Conservation (phyloP, 2,329 filamentous ascomycete species). For the Chrysoporthe puriensis region DNA sequence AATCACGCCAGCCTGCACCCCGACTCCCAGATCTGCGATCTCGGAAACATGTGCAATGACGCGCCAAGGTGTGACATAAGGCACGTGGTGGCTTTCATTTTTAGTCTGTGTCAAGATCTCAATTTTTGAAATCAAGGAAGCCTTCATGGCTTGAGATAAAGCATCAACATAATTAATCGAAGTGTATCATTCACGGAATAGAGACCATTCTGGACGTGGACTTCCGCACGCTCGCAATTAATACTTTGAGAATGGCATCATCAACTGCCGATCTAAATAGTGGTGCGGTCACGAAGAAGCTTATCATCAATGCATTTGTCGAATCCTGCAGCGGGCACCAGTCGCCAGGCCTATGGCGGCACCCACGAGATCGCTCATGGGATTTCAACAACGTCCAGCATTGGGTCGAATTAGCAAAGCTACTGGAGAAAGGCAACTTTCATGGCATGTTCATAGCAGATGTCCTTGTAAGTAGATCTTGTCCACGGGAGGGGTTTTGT, state of each 20-base stretch:
- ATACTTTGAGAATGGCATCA: conserved; percentile 21
- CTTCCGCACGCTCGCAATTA: neutral
- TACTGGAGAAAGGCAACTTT: conserved; percentile 43
- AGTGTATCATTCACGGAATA: neutral
- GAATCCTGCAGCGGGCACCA: conserved; percentile 26
- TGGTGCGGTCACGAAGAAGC: conserved; percentile 35
- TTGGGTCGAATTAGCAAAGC: conserved; percentile 43
- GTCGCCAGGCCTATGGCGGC: conserved; percentile 28
- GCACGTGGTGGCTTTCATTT: neutral
- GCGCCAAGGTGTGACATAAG: neutral
- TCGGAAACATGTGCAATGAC: neutral
- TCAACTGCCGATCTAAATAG: conserved; percentile 1
- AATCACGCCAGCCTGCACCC: conserved; percentile 15
- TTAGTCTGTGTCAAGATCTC: neutral
- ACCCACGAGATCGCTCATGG: conserved; percentile 29
- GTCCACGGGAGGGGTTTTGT: too few species aligned
- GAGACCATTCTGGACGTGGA: neutral
- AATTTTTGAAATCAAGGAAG: neutral
- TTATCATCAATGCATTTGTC: conserved; percentile 50
- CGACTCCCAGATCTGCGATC: neutral
- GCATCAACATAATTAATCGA: neutral
- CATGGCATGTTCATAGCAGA: conserved; percentile 47
- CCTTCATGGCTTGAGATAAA: neutral
- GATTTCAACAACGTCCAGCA: conserved; percentile 33
- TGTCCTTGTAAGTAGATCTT: conserved; percentile 31